Evolutionary conservation across 2,329 filamentous ascomycete species (phyloP), one percentile per base, ranked within the genome.

Genomic region (Ophiostoma perfectum): DNA sequence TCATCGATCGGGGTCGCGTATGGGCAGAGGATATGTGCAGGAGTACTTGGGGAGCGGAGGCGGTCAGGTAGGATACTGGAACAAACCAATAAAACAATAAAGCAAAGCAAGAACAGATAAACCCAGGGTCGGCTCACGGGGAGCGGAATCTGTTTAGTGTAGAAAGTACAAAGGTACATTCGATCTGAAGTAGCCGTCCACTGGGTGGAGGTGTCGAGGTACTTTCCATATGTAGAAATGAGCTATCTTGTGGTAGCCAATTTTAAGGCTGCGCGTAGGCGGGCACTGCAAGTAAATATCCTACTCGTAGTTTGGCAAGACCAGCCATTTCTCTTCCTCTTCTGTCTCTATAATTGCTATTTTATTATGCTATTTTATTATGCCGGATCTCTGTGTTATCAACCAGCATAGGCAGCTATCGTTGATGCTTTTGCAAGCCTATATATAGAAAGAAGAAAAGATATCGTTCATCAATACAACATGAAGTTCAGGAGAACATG

Each of bases 171-270:
- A n/a, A 41, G 16, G 39, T 63, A 63, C 60, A 39, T 42, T 16
- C 36, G 52, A 36, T 36, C 1, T 7, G 5, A 8, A 14, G 52
- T 58, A 58, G 9, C 52, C 27, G 4, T 11, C 52, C 52, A 36
- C 18, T 58, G 7, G 16, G 60, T 18, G 39, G 16, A 63, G 60
- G 60, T 9, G 39, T 18, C 16, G 39, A 42, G 38, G 60, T 63
- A 63, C 60, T 63, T 63, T 27, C 38, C 39, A n/a, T 14, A 63
- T 18, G 60, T 63, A 63, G 38, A 41, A 42, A 63, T 42, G 60
- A 42, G 60, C 64, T 45, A 65, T 65, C 63, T 36, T 47, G 63
- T 38, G 42, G 63, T 47, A 45, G 44, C 63, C 63, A 65, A 65
- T 47, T 65, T 65, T 65, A 47, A 65, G 63, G 63, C 63, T 65